These are phyloP conservation scores for Tetraselmis striata DNA, from an alignment of 139 green algal species.

Conservation along the genomic window DNA sequence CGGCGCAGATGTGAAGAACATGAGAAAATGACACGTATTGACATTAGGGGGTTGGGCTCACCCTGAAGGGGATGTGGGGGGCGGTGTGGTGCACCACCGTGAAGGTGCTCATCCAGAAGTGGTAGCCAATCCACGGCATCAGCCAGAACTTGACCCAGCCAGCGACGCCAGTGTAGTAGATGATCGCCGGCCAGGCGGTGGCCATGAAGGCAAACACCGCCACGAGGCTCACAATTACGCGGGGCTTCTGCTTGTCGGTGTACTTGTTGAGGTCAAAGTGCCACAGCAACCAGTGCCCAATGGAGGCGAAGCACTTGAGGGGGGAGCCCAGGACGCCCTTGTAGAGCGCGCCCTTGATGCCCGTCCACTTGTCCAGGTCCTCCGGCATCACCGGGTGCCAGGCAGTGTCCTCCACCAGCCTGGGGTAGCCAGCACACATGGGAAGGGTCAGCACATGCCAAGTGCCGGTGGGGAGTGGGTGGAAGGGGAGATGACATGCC, in stretches of 20 bases:
- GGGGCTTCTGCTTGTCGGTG: slow-evolving; percentile 68
- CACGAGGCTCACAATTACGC: slow-evolving; percentile 66
- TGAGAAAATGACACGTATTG: too few species aligned
- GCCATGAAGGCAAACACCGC: slow-evolving; percentile 62
- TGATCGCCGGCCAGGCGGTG: slow-evolving; percentile 61
- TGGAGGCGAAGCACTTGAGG: slow-evolving; percentile 81
- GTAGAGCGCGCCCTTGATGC: slow-evolving; percentile 34
- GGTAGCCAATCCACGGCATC: slow-evolving; percentile 95
- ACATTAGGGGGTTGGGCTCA: not conserved
- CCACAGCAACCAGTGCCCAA: slow-evolving; percentile 86
- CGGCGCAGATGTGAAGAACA: too few species aligned
- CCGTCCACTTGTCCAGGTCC: slow-evolving; percentile 39
- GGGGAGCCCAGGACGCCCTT: slow-evolving; percentile 80
- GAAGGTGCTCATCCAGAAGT: slow-evolving; percentile 99
- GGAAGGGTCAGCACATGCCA: too few species aligned
- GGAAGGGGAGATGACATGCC: too few species aligned
- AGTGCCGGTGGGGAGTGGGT: not conserved
- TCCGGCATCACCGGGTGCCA: slow-evolving; percentile 79
- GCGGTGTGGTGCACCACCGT: slow-evolving; percentile 97
- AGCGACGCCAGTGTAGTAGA: slow-evolving; percentile 54
- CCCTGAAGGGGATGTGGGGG: slow-evolving; percentile 97
- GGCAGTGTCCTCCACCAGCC: slow-evolving; percentile 87
- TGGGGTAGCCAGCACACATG: slow-evolving; percentile 21
- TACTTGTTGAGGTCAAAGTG: slow-evolving; percentile 88
- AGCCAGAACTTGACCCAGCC: slow-evolving; percentile 93